A percentile compares a stretch with the other conserved stretches of the same genome.
Evolutionary conservation across 129 eudicot species (phyloP).

Genomic region (Logfia minima): DNA sequence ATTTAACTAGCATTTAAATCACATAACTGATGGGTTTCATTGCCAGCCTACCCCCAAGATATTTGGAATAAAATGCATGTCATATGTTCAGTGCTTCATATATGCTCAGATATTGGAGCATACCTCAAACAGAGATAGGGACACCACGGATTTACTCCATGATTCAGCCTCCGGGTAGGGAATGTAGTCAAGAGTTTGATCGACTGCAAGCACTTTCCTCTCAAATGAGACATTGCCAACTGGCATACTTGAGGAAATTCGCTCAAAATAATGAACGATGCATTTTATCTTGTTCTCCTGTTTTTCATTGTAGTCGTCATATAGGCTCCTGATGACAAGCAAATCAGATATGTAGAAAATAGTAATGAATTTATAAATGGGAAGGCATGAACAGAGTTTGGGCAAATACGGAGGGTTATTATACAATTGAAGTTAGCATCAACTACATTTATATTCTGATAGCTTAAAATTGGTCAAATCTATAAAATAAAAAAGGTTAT

Average conservation of each 20-base stretch:
- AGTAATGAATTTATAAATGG: neutral
- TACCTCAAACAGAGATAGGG: constrained; percentile 76
- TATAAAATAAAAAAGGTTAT: constrained; percentile 12
- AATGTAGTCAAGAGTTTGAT: constrained; percentile 34
- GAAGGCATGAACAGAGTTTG: constrained; percentile 8
- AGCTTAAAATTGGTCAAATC: neutral
- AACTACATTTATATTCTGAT: neutral
- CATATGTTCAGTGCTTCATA: constrained; percentile 3
- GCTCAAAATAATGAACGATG: constrained; percentile 78
- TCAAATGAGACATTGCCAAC: constrained; percentile 71
- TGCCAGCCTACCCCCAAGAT: neutral
- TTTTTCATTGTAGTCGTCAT: constrained; percentile 49
- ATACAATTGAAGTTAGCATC: constrained; percentile 12
- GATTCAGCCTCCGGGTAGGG: constrained; percentile 50
- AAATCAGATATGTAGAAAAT: constrained; percentile 22
- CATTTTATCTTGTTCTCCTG: constrained; percentile 83
- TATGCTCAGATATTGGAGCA: constrained; percentile 6
- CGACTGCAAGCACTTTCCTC: constrained; percentile 74
- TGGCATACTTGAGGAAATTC: constrained; percentile 65
- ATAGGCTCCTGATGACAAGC: constrained; percentile 64
- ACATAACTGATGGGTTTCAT: constrained; percentile 14
- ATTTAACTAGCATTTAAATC: neutral
- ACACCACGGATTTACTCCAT: constrained; percentile 63
- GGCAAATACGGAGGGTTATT: neutral
- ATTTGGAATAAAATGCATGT: neutral